Evolutionary conservation across 139 green algal genomes (phyloP).

Genomic region (Chara braunii): DNA sequence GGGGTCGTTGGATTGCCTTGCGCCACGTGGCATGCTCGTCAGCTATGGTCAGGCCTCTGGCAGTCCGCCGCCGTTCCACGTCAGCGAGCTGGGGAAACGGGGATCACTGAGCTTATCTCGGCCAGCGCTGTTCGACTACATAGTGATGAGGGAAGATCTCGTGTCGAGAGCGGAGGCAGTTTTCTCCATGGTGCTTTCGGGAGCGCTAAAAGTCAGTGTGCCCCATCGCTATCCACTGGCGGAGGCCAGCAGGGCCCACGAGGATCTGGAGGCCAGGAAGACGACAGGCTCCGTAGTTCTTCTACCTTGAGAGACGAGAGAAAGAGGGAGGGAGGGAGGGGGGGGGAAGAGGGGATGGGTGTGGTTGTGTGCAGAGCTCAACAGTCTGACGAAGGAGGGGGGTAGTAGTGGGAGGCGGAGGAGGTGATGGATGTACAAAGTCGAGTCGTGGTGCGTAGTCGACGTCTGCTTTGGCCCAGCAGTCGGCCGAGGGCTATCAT

Average conservation of each 20-base stretch:
- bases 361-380: too few species aligned
- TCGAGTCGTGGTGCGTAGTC: too few species aligned
- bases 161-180: constrained; percentile 13
- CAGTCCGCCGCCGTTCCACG: neutral
- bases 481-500: too few species aligned
- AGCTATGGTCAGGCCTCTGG: constrained; percentile 20
- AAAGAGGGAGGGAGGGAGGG: too few species aligned
- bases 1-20: constrained; percentile 22
- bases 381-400: too few species aligned
- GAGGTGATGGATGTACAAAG: too few species aligned
- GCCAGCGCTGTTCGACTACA: constrained; percentile 21
- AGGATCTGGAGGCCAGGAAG: constrained; percentile 1
- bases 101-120: constrained; percentile 15
- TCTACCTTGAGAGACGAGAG: constrained; percentile 20
- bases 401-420: too few species aligned
- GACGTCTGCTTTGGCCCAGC: too few species aligned
- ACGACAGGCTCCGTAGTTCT: constrained; percentile 22
- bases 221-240: constrained; percentile 13
- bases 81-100: neutral
- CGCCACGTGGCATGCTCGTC: constrained; percentile 2
- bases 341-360: too few species aligned
- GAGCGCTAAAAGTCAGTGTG: constrained; percentile 4
- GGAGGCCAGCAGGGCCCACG: constrained; percentile 11
- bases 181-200: constrained; percentile 2
- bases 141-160: constrained; percentile 3